These are phyloP conservation scores for Clohesyomyces aquaticus DNA, from an alignment of 495 filamentous ascomycete genomes.

Conservation along the genomic window DNA sequence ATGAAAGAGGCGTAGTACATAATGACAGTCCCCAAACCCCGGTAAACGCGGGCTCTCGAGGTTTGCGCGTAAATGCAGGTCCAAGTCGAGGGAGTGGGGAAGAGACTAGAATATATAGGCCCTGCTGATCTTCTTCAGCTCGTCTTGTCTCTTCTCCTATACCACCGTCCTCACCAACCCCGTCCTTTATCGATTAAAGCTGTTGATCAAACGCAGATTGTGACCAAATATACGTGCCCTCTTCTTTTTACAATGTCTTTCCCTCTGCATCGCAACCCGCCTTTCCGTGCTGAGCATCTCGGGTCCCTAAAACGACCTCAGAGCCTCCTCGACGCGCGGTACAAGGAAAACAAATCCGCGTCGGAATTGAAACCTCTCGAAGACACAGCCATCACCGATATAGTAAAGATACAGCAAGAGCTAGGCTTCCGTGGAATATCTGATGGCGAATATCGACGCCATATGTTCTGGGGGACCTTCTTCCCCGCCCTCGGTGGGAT, in stretches of 20 bases:
- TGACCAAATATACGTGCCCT: too few relatives aligned
- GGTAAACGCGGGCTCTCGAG: too few relatives aligned
- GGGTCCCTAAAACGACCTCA: slow-evolving; percentile 79
- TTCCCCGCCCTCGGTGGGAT: slow-evolving; percentile 77
- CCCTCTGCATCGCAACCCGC: slow-evolving; percentile 50
- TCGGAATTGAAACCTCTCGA: slow-evolving; percentile 57
- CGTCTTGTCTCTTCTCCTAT: too few relatives aligned
- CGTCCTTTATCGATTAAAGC: too few relatives aligned
- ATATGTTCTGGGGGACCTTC: slow-evolving; percentile 71
- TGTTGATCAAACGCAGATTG: not conserved
- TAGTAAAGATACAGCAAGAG: slow-evolving; percentile 67
- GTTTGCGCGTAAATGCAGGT: too few relatives aligned
- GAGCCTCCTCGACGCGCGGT: slow-evolving; percentile 58
- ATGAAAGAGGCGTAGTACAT: too few relatives aligned
- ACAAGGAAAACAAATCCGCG: slow-evolving; percentile 54
- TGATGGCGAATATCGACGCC: slow-evolving; percentile 62
- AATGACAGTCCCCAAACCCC: too few relatives aligned
- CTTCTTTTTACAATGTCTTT: slow-evolving; percentile 10
- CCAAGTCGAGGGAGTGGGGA: too few relatives aligned
- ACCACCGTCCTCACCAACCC: too few relatives aligned
- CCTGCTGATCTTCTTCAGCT: too few relatives aligned
- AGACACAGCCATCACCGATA: slow-evolving; percentile 67
- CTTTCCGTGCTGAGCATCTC: slow-evolving; percentile 83
- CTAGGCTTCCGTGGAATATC: slow-evolving; percentile 70
- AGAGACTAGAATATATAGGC: too few relatives aligned